Base-by-base conservation (phyloP, 2,329 filamentous ascomycete genomes). In the Aspergillus proliferans region DNA sequence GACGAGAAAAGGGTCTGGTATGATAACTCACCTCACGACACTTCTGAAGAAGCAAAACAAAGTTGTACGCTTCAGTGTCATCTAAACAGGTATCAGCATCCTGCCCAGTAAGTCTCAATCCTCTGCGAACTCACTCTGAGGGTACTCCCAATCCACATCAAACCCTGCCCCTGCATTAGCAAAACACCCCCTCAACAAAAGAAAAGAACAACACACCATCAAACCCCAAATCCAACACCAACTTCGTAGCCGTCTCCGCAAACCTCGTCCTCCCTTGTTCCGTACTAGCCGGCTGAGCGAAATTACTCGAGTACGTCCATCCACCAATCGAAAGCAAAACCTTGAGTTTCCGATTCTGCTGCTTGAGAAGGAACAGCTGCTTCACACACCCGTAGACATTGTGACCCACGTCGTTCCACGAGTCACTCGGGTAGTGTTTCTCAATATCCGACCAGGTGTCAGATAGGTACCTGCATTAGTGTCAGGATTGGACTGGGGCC, bases 151-250 rank as follows among this genome's bases (percentile, higher is more conserved):
- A 57, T 76, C 73, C 41, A 76, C 62, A 61, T 76, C 73, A 48
- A 73, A 51, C 1, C 68, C 67, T 70, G 28, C 8, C 2, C 34
- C 26, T n/a, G 41, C 34, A 6, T 42, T 4, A 43, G 28, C 21
- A 28, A 45, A 18, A 6, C 15, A 15, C 21, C 19, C 26, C 26
- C 9, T 24, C 7, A 46, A 15, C 19, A 36, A 40, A 45, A 24
- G 26, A 33, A 44, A 45, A 41, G 6, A 49, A 39, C 44, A 45
- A 52, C 49, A 59, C 55, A 54, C 73, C 74, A 58, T 77, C 74
- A 55, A 97, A 86, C 4, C 92, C 92, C 10, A 90, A 74, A 59
- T 93, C 82, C 65, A 87, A 85, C 58, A 97, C 76, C 33, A 96
- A 72, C 19, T 83, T 77, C 1, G 95, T 85, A 30, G 87, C 85